A percentile compares a stretch with the other conserved stretches of the same genome.
These are phyloP conservation scores for Exophiala sp. DNA, from an alignment of 2,329 filamentous ascomycete genomes.

Conservation along the genomic window DNA sequence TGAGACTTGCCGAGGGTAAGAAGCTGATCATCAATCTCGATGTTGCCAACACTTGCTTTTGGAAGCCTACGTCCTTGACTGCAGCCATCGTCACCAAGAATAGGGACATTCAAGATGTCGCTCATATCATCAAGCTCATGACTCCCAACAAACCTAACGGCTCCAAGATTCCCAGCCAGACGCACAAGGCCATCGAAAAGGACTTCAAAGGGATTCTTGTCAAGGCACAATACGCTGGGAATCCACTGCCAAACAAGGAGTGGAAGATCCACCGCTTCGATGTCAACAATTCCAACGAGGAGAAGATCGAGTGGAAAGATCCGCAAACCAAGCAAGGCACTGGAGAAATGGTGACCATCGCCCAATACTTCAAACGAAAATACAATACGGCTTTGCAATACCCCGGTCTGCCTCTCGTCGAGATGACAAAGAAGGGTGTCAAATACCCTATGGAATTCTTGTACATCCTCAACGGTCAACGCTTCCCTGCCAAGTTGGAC, in stretches of 20 bases:
- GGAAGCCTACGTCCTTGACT: conserved; percentile 46
- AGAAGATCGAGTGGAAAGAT: conserved; percentile 41
- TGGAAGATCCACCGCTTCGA: conserved; percentile 50
- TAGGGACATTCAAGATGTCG: conserved; percentile 30
- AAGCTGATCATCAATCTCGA: conserved; percentile 80
- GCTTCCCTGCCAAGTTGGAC: conserved; percentile 54
- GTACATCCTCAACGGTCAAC: conserved; percentile 49
- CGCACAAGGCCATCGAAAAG: conserved; percentile 31
- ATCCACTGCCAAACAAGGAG: conserved; percentile 34
- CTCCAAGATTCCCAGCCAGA: conserved; percentile 22
- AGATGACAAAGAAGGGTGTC: conserved; percentile 51
- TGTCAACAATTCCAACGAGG: conserved; percentile 38
- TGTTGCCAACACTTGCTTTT: conserved; percentile 87
- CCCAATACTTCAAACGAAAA: conserved; percentile 49
- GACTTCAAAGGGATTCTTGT: conserved; percentile 36
- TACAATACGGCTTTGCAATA: conserved; percentile 47
- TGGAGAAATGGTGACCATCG: conserved; percentile 51
- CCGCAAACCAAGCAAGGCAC: conserved; percentile 38
- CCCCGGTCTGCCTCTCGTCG: conserved; percentile 50
- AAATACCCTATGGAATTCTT: conserved; percentile 54
- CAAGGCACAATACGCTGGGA: conserved; percentile 34
- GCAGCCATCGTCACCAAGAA: conserved; percentile 35
- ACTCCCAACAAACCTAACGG: conserved; percentile 20
- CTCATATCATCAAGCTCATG: conserved; percentile 29
- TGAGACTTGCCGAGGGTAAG: conserved; percentile 62